A percentile compares a stretch with the other conserved stretches of the same genome.
These are phyloP conservation scores for Fistulina hepatica DNA, from an alignment of 1,284 basidiomycete genomes.

Conservation along the genomic window DNA sequence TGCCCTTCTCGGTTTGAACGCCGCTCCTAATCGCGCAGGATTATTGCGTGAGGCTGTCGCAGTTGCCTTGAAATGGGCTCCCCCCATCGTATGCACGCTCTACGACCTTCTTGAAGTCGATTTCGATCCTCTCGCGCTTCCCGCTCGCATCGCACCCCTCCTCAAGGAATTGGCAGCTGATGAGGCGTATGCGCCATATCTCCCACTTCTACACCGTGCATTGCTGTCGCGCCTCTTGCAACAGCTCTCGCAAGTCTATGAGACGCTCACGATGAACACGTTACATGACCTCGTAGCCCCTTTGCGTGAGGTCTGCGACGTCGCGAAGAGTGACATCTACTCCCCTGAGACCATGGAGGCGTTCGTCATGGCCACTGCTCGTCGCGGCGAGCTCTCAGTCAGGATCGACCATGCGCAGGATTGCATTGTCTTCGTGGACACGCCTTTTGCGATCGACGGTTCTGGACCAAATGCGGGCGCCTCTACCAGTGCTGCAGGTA, in stretches of 20 bases:
- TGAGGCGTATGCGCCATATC: conserved; percentile 61
- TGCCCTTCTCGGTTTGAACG: conserved; percentile 76
- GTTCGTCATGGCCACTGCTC: conserved; percentile 88
- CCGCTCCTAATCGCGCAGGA: conserved; percentile 79
- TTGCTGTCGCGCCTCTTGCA: conserved; percentile 90
- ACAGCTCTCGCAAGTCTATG: conserved; percentile 92
- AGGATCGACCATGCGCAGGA: conserved; percentile 86
- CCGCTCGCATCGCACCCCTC: conserved; percentile 74
- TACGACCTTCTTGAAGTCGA: conserved; percentile 91
- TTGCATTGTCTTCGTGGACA: conserved; percentile 80
- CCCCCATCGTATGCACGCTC: conserved; percentile 64
- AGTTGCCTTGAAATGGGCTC: conserved; percentile 31
- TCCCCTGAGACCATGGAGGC: conserved; percentile 62
- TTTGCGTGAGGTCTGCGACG: conserved; percentile 42
- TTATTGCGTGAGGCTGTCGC: conserved; percentile 76
- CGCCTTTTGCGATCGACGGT: conserved; percentile 39
- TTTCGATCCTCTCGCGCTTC: conserved; percentile 91
- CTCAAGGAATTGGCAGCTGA: conserved; percentile 51
- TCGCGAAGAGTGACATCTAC: conserved; percentile 44
- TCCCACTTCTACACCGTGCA: conserved; percentile 85
- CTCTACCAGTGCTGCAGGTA: no score
- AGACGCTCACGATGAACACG: conserved; percentile 72
- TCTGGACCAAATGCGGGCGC: conserved; percentile 1
- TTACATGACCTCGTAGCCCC: conserved; percentile 72
- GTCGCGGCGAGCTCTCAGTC: conserved; percentile 76